Conservation (phyloP, 2,329 filamentous ascomycete genomes). For the Lasiodiplodia gonubiensis region DNA sequence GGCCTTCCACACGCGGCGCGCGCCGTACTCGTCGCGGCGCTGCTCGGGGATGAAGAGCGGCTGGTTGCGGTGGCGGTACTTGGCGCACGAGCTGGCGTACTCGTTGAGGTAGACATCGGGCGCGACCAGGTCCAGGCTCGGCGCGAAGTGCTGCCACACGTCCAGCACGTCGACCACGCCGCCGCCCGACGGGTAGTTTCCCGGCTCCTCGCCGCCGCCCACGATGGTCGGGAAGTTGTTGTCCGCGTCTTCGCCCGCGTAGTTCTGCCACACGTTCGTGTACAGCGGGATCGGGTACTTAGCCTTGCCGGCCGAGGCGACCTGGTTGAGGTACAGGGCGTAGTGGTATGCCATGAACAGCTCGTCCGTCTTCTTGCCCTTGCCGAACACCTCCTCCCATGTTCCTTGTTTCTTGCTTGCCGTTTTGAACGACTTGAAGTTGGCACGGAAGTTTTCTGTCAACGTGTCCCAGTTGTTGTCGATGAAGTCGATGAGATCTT, state of each 20-base stretch:
- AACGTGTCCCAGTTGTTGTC: conserved; percentile 24
- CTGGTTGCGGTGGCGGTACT: conserved; percentile 53
- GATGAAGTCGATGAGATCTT: conserved; percentile 44
- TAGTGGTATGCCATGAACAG: conserved; percentile 58
- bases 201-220: conserved; percentile 52
- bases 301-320: conserved; percentile 50
- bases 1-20: conserved; percentile 51
- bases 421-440: conserved; percentile 38
- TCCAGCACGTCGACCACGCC: conserved; percentile 51
- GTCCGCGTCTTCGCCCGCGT: conserved; percentile 42
- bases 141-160: conserved; percentile 52
- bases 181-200: conserved; percentile 57
- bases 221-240: conserved; percentile 46
- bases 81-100: conserved; percentile 52
- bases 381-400: conserved; percentile 52
- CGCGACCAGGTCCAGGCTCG: conserved; percentile 53
- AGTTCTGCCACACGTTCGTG: conserved; percentile 56
- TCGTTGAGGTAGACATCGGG: conserved; percentile 59
- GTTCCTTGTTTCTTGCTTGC: conserved; percentile 33
- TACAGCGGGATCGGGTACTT: conserved; percentile 53
- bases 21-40: conserved; percentile 55
- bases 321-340: conserved; percentile 49
- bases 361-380: conserved; percentile 48
- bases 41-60: conserved; percentile 61
- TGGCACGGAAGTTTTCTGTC: conserved; percentile 36